Conservation (phyloP, 805 yeast species). For the Blastobotrys peoriensis region DNA sequence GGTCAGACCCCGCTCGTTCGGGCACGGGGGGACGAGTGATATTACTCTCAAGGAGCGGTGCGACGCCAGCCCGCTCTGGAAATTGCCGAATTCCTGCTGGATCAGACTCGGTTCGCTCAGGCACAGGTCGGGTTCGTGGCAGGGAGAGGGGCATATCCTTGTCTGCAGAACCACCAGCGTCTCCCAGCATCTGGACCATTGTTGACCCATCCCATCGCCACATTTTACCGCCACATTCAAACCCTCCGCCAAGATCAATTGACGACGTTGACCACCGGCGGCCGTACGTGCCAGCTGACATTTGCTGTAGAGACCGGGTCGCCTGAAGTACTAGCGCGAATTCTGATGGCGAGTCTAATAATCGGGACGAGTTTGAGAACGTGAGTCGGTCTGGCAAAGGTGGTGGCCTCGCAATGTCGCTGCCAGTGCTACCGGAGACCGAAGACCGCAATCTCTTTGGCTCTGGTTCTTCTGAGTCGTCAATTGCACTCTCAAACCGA, state of each 20-base stretch:
- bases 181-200: not conserved
- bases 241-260: slow-evolving; percentile 28
- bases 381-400: slow-evolving; percentile 29
- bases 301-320: slow-evolving; percentile 36
- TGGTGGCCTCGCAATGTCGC: slow-evolving; percentile 23
- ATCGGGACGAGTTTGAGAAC: slow-evolving; percentile 20
- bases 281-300: slow-evolving; percentile 28
- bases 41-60: too few relatives aligned
- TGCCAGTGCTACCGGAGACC: not conserved
- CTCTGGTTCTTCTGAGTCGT: not conserved
- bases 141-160: too few relatives aligned
- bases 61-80: too few relatives aligned
- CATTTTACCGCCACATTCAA: slow-evolving; percentile 34
- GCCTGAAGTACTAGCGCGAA: slow-evolving; percentile 36
- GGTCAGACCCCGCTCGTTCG: too few relatives aligned
- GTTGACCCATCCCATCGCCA: slow-evolving; percentile 35
- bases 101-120: too few relatives aligned
- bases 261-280: slow-evolving; percentile 18
- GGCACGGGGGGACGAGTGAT: too few relatives aligned
- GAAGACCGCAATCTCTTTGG: not conserved
- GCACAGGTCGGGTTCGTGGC: too few relatives aligned
- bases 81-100: too few relatives aligned
- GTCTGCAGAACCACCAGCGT: too few relatives aligned
- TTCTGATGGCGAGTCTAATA: slow-evolving; percentile 28
- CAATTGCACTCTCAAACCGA: slow-evolving; percentile 7